Base-by-base conservation (phyloP, 208 protist genomes). In the Trypanosomatidae sp. region DNA sequence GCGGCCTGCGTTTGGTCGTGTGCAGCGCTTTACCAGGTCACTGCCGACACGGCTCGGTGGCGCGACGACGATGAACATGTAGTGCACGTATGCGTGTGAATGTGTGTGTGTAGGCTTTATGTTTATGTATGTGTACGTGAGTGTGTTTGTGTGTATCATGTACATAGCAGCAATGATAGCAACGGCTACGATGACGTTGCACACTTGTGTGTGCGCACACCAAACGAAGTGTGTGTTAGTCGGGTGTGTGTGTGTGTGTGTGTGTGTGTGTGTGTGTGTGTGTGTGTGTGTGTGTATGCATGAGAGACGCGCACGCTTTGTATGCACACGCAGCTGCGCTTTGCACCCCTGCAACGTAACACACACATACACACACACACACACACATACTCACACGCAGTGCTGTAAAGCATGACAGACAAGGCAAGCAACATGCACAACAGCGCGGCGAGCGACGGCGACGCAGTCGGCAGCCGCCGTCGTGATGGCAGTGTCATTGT, bases 1-100 rank as follows among this genome's bases (percentile, higher is more conserved):
- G 33, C 26, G 40, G 22, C 53, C 64, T 0, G 43, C 54, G 40
- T 72, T 77, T 37, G 76, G 68, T 10, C 60, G 60, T 3, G 72
- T 68, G 15, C 71, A 86, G 58, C 64, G 75, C 44, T 92, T 92
- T 48, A 86, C 77, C n/a, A 69, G 66, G 18, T 74, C 67, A 33
- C 44, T 60, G 15, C 57, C 57, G 20, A 38, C 47, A n/a, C 55
- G 48, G 35, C 53, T 47, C 26, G 65, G 62, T 3, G 72, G 78
- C 0, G 71, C 75, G n/a, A 92, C 74, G 0, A 66, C 74, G 19
- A 92, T 92, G 83, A 92, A 92, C 53, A 92, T 92, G 77, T 92
- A 78, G 60, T 42, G 21, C 39, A 27, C 10, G 28, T 21, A 46
- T 33, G 8, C 6, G 6, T 22, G 15, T 27, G 11, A 27, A 35